Percentiles rank a stretch among this genome's conserved stretches.
Evolutionary conservation across 805 yeast species (phyloP).

Genomic region (Barnettozyma vustinii): DNA sequence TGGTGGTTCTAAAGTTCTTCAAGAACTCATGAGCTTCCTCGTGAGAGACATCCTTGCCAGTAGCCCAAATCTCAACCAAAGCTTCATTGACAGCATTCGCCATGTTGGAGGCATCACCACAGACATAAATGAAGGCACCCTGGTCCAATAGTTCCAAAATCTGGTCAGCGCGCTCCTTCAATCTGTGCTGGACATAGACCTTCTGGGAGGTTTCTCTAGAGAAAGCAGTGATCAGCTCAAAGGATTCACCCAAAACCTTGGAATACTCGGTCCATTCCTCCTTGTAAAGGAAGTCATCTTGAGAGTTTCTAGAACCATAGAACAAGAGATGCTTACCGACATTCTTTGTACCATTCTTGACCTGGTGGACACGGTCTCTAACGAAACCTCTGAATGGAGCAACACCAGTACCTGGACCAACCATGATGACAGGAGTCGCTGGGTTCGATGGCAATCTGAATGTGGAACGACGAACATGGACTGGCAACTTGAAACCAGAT

Average conservation of each 20-base stretch:
- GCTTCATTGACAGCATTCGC: slow-evolving; percentile 86
- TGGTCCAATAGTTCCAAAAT: slow-evolving; percentile 42
- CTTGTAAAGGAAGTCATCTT: slow-evolving; percentile 77
- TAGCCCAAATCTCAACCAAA: slow-evolving; percentile 54
- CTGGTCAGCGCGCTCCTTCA: slow-evolving; percentile 45
- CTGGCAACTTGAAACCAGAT: slow-evolving; percentile 58
- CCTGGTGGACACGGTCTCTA: slow-evolving; percentile 71
- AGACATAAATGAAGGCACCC: slow-evolving; percentile 89
- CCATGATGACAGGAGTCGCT: slow-evolving; percentile 76
- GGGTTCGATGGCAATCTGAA: slow-evolving; percentile 90
- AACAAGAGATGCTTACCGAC: slow-evolving; percentile 75
- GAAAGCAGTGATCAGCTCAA: slow-evolving; percentile 78
- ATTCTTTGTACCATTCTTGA: slow-evolving; percentile 39
- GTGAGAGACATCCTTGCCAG: slow-evolving; percentile 56
- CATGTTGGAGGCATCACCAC: slow-evolving; percentile 97
- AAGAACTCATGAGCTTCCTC: slow-evolving; percentile 72
- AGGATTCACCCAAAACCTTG: slow-evolving; percentile 46
- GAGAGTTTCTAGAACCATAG: slow-evolving; percentile 79
- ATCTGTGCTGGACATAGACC: slow-evolving; percentile 81
- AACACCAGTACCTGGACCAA: slow-evolving; percentile 98
- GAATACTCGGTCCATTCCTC: slow-evolving; percentile 86
- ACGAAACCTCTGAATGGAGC: slow-evolving; percentile 97
- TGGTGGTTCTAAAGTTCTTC: slow-evolving; percentile 73
- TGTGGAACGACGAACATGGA: slow-evolving; percentile 91
- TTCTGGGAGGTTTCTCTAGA: slow-evolving; percentile 65